Evolutionary conservation across 768 basidiomycete species (phyloP).

Genomic region (Leccinum truebloodii): DNA sequence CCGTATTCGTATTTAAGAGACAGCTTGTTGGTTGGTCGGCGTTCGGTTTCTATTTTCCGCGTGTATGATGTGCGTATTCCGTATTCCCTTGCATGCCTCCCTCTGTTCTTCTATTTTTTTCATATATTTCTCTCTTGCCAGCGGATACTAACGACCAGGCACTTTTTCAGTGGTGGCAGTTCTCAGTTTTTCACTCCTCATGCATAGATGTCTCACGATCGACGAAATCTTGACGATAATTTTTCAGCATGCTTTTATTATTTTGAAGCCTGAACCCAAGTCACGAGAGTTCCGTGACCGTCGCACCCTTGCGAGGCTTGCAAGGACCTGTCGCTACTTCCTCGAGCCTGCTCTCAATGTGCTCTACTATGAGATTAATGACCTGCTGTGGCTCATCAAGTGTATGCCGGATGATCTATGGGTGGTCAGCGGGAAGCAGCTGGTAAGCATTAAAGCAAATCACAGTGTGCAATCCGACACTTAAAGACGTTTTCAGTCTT

Average conservation of each 20-base stretch:
- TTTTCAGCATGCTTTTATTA: constrained; percentile 32
- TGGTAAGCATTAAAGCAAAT: constrained; percentile 19
- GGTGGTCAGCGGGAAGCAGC: constrained; percentile 33
- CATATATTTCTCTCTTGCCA: background rate
- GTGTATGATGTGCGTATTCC: constrained; percentile 28
- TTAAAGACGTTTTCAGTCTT: constrained; percentile 15
- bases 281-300: constrained; percentile 32
- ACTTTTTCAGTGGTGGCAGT: constrained; percentile 15
- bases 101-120: background rate
- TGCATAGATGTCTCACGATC: constrained; percentile 36
- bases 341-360: constrained; percentile 34
- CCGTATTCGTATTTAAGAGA: constrained; percentile 5
- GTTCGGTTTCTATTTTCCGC: constrained; percentile 16
- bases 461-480: constrained; percentile 11
- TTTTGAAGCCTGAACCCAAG: constrained; percentile 30
- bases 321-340: constrained; percentile 34
- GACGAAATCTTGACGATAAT: constrained; percentile 35
- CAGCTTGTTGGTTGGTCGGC: background rate
- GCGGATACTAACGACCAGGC: constrained; percentile 3
- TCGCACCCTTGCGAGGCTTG: constrained; percentile 33
- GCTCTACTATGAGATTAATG: constrained; percentile 33
- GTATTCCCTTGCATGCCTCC: constrained; percentile 2
- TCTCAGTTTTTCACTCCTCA: constrained; percentile 21
- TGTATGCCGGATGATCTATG: constrained; percentile 34
- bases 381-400: constrained; percentile 34